Conservation (phyloP, 441 rosid species). For the Pelargonium myrrhifolium region DNA sequence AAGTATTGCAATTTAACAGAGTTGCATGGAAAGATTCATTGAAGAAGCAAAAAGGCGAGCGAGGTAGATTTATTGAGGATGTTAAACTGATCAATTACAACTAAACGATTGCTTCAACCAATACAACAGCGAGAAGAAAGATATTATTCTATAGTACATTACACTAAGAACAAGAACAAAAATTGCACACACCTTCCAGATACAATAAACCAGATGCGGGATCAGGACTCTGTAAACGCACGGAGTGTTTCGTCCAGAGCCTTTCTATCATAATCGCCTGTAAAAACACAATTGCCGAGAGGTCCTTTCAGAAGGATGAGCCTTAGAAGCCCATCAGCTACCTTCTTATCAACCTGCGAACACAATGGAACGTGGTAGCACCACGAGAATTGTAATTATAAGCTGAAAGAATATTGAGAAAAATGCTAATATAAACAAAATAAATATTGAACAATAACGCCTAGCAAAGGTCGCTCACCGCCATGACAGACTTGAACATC, state of each 20-base stretch:
- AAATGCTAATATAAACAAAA: background rate
- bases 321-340: constrained; percentile 85
- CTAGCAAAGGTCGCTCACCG: constrained; percentile 43
- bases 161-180: background rate
- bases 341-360: constrained; percentile 92
- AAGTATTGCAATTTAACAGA: no score
- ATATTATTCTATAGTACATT: constrained; percentile 6
- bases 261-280: constrained; percentile 76
- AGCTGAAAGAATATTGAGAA: no score
- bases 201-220: constrained; percentile 8
- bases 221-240: constrained; percentile 65
- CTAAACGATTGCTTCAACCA: background rate
- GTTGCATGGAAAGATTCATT: background rate
- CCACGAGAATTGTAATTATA: background rate
- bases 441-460: background rate
- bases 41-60: background rate
- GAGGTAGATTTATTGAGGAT: constrained; percentile 4
- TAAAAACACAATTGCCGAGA: constrained; percentile 81
- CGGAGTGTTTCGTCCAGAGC: constrained; percentile 78
- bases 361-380: background rate
- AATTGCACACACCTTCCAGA: background rate
- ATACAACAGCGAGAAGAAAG: background rate
- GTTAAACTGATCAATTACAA: background rate
- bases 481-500: constrained; percentile 95
- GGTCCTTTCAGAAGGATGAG: constrained; percentile 91